These are phyloP conservation scores for Casaregolazyma suthepensis DNA, from an alignment of 1,139 yeast genomes.

Conservation along the genomic window DNA sequence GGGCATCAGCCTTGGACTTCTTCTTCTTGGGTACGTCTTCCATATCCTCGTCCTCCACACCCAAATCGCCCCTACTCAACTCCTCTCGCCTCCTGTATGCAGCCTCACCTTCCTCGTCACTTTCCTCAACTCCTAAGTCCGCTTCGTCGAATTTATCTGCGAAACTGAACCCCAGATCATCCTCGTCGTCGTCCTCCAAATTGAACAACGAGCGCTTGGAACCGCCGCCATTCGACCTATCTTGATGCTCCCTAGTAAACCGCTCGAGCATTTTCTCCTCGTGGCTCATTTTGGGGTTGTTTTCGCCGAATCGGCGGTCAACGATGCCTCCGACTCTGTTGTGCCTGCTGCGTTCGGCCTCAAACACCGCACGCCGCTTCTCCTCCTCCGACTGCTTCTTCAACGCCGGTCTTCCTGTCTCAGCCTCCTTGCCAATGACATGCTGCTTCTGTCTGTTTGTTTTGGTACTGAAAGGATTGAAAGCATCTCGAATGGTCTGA, in stretches of 20 bases:
- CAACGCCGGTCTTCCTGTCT: constrained; percentile 64
- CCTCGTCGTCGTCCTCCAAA: constrained; percentile 66
- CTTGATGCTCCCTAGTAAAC: constrained; percentile 80
- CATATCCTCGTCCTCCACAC: constrained; percentile 30
- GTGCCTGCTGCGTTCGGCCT: constrained; percentile 51
- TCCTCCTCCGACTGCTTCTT: constrained; percentile 76
- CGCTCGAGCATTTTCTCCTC: constrained; percentile 96
- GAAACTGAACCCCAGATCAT: constrained; percentile 55
- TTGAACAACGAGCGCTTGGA: constrained; percentile 51
- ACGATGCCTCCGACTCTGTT: constrained; percentile 73
- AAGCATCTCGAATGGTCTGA: constrained; percentile 63
- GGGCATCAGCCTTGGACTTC: constrained; percentile 88
- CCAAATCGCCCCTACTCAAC: constrained; percentile 27
- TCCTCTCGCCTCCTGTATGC: constrained; percentile 14
- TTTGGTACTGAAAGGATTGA: constrained; percentile 84
- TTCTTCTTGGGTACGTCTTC: constrained; percentile 43
- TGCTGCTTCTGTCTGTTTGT: constrained; percentile 60
- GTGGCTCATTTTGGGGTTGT: constrained; percentile 58
- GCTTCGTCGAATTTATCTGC: constrained; percentile 45
- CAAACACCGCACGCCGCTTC: constrained; percentile 57
- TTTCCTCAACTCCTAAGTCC: constrained; percentile 41
- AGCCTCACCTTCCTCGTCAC: constrained; percentile 16
- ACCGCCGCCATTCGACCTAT: constrained; percentile 8
- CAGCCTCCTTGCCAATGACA: constrained; percentile 50
- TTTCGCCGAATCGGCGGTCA: constrained; percentile 92